Conservation (phyloP, 176 grass and related monocot genomes). For the Bothriochloa decipiens region DNA sequence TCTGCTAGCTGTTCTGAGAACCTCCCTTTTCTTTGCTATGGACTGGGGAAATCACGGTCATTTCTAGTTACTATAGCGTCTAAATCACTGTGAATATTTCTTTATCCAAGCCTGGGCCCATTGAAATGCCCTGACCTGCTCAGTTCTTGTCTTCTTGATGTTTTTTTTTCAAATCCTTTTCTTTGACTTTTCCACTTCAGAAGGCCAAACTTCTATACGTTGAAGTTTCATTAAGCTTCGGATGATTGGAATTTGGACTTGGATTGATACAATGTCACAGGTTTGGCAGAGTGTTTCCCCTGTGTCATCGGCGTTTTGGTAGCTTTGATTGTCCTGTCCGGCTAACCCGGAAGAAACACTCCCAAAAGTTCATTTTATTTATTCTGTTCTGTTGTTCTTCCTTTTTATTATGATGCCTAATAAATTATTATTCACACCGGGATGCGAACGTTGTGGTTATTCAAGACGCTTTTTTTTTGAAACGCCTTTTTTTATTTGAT, state of each 20-base stretch:
- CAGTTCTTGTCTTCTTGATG: neutral
- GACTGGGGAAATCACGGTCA: neutral
- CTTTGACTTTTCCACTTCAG: constrained; percentile 29
- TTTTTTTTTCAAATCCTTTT: neutral
- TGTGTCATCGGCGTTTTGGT: neutral
- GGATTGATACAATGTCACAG: neutral
- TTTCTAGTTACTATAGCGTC: neutral
- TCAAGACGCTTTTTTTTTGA: neutral
- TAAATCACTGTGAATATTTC: neutral
- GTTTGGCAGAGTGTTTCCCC: constrained; percentile 20
- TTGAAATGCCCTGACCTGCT: neutral
- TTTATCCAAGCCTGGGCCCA: neutral
- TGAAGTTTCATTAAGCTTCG: neutral
- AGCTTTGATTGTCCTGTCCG: constrained; percentile 32
- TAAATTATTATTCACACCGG: constrained; percentile 15
- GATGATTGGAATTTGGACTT: constrained; percentile 16
- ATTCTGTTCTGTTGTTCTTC: neutral
- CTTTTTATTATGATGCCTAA: neutral
- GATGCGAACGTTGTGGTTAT: constrained; percentile 6
- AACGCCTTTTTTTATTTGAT: constrained; percentile 23
- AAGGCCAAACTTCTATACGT: neutral
- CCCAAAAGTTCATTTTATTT: constrained; percentile 5
- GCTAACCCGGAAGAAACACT: constrained; percentile 20
- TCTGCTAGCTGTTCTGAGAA: neutral
- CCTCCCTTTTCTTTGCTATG: neutral